phyloP scores from a whole-genome alignment of 2,329 filamentous ascomycete species.

The Epichloe sylvatica region DNA sequence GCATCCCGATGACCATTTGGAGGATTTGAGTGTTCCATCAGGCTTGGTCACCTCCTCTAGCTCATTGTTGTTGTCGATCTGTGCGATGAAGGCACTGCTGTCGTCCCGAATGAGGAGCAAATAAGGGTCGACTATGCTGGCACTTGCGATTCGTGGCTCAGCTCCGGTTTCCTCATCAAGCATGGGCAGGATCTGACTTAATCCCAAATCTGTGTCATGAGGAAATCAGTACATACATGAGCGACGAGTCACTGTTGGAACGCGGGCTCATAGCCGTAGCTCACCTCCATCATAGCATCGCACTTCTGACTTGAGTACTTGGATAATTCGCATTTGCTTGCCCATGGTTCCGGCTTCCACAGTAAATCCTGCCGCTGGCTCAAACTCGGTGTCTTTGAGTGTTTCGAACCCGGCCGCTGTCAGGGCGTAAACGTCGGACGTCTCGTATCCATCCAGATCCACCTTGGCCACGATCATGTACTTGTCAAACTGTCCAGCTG shows the following conservation, averaged over 20 bases:
- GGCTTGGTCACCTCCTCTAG: constrained; percentile 65
- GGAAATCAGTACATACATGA: constrained; percentile 8
- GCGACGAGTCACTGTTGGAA: too few relatives aligned
- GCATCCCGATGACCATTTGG: constrained; percentile 71
- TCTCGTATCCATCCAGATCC: constrained; percentile 54
- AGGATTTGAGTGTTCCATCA: constrained; percentile 40
- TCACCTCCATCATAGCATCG: constrained; percentile 80
- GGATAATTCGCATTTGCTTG: constrained; percentile 68
- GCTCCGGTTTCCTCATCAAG: constrained; percentile 78
- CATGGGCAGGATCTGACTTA: constrained; percentile 86
- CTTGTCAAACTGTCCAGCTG: constrained; percentile 53
- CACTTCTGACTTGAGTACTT: constrained; percentile 75
- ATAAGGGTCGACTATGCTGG: constrained; percentile 78
- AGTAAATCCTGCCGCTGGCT: constrained; percentile 74
- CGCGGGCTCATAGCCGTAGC: constrained; percentile 13
- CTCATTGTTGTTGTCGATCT: constrained; percentile 65
- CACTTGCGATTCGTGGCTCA: constrained; percentile 63
- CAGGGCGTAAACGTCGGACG: constrained; percentile 63
- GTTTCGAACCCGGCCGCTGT: constrained; percentile 62
- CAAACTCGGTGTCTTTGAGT: constrained; percentile 75
- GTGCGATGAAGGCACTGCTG: constrained; percentile 61
- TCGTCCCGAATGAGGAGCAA: constrained; percentile 75
- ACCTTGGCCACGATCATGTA: constrained; percentile 74
- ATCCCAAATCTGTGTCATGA: constrained; percentile 54
- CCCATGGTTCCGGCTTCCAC: constrained; percentile 75